phyloP scores from a whole-genome alignment of 768 basidiomycete genomes.

The Mycena pura region DNA sequence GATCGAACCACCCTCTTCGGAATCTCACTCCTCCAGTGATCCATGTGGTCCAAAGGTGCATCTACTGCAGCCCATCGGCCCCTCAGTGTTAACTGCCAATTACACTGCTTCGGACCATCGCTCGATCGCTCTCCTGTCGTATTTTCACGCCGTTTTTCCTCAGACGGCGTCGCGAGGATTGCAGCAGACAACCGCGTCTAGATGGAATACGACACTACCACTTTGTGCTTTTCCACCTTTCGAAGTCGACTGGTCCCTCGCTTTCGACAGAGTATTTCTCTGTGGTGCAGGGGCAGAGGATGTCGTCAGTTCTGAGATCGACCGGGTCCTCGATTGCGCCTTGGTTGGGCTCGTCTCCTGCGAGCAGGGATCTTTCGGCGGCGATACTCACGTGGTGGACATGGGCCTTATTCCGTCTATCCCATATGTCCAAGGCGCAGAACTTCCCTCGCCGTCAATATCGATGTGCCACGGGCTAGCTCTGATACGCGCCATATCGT shows the following conservation, averaged over 20 bases:
- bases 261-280: conserved; percentile 70
- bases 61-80: conserved; percentile 51
- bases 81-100: conserved; percentile 49
- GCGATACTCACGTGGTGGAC: conserved; percentile 23
- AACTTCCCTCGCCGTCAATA: conserved; percentile 60
- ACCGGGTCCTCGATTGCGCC: conserved; percentile 77
- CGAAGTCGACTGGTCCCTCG: conserved; percentile 63
- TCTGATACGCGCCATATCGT: conserved; percentile 65
- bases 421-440: conserved; percentile 64
- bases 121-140: conserved; percentile 72
- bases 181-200: conserved; percentile 43
- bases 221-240: conserved; percentile 76
- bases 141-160: conserved; percentile 66
- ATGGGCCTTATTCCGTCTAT: conserved; percentile 30
- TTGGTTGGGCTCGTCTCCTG: conserved; percentile 77
- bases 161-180: conserved; percentile 29
- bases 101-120: conserved; percentile 74
- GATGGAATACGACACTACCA: conserved; percentile 75
- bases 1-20: conserved; percentile 42
- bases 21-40: conserved; percentile 26
- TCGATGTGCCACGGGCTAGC: conserved; percentile 81
- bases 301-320: conserved; percentile 72
- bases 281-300: conserved; percentile 82
- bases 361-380: conserved; percentile 49
- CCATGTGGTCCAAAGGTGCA: conserved; percentile 39